Conservation (phyloP, 352 stramenopile genomes). For the Phytophthora megakarya region DNA sequence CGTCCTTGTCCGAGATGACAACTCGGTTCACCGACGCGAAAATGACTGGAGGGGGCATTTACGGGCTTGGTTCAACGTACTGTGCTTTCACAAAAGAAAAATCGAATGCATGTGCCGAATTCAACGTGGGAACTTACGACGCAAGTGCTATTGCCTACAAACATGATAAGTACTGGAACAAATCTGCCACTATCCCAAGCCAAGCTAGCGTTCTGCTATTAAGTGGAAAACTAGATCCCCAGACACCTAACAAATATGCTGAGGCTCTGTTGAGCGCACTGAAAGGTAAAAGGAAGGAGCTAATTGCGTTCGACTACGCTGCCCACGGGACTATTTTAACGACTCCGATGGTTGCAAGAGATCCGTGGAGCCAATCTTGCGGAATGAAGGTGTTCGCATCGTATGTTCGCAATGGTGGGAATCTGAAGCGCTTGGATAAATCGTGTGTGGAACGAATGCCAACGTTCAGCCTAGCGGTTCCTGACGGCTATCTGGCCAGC, state of each 20-base stretch:
- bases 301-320: slow-evolving; percentile 55
- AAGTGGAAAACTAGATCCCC: slow-evolving; percentile 8
- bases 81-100: slow-evolving; percentile 12
- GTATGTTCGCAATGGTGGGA: slow-evolving; percentile 42
- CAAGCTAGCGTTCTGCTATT: slow-evolving; percentile 8
- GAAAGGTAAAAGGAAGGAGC: slow-evolving; percentile 30
- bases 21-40: slow-evolving; percentile 32
- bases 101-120: slow-evolving; percentile 1
- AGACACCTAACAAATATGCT: slow-evolving; percentile 8
- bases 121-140: slow-evolving; percentile 1
- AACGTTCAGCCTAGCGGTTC: slow-evolving; percentile 31
- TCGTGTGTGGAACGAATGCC: slow-evolving; percentile 46
- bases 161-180: slow-evolving; percentile 16
- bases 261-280: background rate
- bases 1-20: slow-evolving; percentile 17
- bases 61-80: slow-evolving; percentile 8
- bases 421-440: slow-evolving; percentile 47
- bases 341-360: slow-evolving; percentile 29
- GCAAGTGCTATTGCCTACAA: slow-evolving; percentile 6
- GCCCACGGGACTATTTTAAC: slow-evolving; percentile 43
- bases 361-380: slow-evolving; percentile 37
- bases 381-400: slow-evolving; percentile 50
- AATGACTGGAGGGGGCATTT: slow-evolving; percentile 1
- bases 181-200: slow-evolving; percentile 5
- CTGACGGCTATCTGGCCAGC: slow-evolving; percentile 1